Evolutionary conservation across 768 basidiomycete species (phyloP), one percentile per base, ranked within the genome.

Genomic region (Suillus brevipes): DNA sequence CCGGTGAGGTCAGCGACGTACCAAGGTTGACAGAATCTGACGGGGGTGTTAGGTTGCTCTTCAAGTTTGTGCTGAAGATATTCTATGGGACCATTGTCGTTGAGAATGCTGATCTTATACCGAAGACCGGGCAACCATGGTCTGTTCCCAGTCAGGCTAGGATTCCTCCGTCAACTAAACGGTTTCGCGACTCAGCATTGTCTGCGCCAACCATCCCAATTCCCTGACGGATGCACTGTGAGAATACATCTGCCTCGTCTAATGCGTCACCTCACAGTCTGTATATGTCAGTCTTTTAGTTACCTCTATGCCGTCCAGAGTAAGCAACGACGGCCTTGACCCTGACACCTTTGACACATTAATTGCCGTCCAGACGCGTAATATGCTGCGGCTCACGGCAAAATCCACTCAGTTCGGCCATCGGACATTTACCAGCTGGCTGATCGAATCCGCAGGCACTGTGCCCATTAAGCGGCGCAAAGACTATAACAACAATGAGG

Each of bases 71-170:
- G 3, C 87, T 96, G 71, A 92, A 92, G 74, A 91, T 95, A 67
- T 96, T 96, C 78, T 96, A 96, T 75, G 92, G 92, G 2, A 86
- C 89, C 12, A 94, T 96, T 63, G 91, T 95, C 31, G 84, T 96
- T 18, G 92, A 96, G 75, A 91, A 91, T 72, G 80, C 81, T 4
- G 79, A 92, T 55, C 77, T 86, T 60, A 86, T 96, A 60, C 92
- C 93, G 25, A 76, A 80, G 70, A 88, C 84, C 13, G 94, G 94
- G 4, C 78, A 81, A 62, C 91, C 94, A 69, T 92, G 90, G 93
- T 91, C 50, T 12, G 28, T 64, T 58, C 23, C 43, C 16, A 42
- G 28, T 20, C 10, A 6, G 9, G 25, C 37, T 25, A 12, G 31
- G 31, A 31, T 31, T 20, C 23, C 56, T 64, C 49, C 52, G 62